phyloP scores from a whole-genome alignment of 495 filamentous ascomycete genomes.

The Penicillium antarcticum region DNA sequence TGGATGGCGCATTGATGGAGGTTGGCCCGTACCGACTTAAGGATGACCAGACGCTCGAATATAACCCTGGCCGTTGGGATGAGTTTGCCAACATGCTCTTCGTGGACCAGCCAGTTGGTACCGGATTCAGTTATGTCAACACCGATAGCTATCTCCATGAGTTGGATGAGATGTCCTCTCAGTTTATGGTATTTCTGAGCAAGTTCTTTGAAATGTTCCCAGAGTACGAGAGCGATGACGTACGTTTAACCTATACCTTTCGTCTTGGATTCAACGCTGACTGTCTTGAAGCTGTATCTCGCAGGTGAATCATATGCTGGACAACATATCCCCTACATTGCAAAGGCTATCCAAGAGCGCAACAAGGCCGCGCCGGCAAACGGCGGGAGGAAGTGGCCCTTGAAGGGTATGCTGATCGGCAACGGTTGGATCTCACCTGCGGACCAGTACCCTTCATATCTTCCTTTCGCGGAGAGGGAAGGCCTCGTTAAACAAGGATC shows the following conservation, averaged over 20 bases:
- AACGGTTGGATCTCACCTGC: slow-evolving; percentile 93
- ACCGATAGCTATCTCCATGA: slow-evolving; percentile 82
- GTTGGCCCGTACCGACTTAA: slow-evolving; percentile 89
- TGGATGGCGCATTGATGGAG: slow-evolving; percentile 97
- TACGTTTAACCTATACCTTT: slow-evolving; percentile 42
- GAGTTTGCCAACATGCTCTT: slow-evolving; percentile 97
- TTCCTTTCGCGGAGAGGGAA: slow-evolving; percentile 72
- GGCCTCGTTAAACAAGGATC: slow-evolving; percentile 67
- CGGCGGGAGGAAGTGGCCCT: slow-evolving; percentile 58
- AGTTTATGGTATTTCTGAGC: slow-evolving; percentile 84
- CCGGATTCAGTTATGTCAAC: slow-evolving; percentile 92
- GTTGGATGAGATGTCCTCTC: slow-evolving; percentile 80
- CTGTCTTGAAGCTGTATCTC: slow-evolving; percentile 71
- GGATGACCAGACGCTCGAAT: slow-evolving; percentile 66
- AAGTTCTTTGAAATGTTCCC: slow-evolving; percentile 89
- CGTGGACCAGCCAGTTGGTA: slow-evolving; percentile 94
- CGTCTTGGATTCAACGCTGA: slow-evolving; percentile 21
- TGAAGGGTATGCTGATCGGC: slow-evolving; percentile 88
- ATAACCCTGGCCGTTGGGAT: slow-evolving; percentile 92
- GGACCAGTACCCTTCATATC: slow-evolving; percentile 88
- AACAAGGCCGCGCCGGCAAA: slow-evolving; percentile 49
- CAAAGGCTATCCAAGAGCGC: slow-evolving; percentile 78
- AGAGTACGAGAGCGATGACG: slow-evolving; percentile 89
- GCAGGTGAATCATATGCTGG: slow-evolving; percentile 96
- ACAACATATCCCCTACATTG: slow-evolving; percentile 96